Evolutionary conservation across 2,329 filamentous ascomycete species (phyloP).

Genomic region (Microdochium nivale): DNA sequence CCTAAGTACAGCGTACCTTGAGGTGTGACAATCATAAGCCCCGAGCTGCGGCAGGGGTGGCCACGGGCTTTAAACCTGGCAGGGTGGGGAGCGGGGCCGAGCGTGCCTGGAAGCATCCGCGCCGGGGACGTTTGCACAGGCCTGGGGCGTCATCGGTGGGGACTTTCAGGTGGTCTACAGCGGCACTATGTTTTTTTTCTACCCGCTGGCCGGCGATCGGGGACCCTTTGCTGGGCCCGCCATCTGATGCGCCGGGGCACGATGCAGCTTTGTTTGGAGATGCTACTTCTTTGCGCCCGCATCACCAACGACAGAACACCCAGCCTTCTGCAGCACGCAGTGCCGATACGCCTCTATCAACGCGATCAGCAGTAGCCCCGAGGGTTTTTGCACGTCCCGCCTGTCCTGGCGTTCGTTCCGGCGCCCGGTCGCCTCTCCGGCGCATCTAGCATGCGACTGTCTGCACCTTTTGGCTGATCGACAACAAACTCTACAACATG

Average conservation of each 20-base stretch:
- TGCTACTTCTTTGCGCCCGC: neutral
- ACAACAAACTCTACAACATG: constrained; percentile 10
- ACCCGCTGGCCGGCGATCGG: constrained; percentile 6
- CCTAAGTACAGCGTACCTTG: no score
- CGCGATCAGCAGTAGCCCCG: neutral
- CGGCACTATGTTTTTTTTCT: constrained; percentile 28
- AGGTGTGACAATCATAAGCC: neutral
- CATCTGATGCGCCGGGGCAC: constrained; percentile 27
- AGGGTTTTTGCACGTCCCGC: neutral
- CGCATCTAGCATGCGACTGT: neutral
- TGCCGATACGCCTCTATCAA: neutral
- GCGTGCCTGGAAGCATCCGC: neutral
- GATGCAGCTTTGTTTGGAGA: neutral
- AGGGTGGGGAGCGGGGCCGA: neutral
- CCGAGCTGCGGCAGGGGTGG: neutral
- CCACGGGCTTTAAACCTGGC: neutral
- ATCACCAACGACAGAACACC: neutral
- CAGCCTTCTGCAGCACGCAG: neutral
- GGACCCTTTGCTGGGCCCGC: neutral
- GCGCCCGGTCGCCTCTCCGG: neutral
- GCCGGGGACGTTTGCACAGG: neutral
- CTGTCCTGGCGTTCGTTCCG: neutral
- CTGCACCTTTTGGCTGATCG: neutral
- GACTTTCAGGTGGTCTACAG: constrained; percentile 18
- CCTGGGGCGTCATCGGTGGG: constrained; percentile 7